These are phyloP conservation scores for Aureobasidium uvarum DNA, from an alignment of 2,329 filamentous ascomycete genomes.

Conservation along the genomic window DNA sequence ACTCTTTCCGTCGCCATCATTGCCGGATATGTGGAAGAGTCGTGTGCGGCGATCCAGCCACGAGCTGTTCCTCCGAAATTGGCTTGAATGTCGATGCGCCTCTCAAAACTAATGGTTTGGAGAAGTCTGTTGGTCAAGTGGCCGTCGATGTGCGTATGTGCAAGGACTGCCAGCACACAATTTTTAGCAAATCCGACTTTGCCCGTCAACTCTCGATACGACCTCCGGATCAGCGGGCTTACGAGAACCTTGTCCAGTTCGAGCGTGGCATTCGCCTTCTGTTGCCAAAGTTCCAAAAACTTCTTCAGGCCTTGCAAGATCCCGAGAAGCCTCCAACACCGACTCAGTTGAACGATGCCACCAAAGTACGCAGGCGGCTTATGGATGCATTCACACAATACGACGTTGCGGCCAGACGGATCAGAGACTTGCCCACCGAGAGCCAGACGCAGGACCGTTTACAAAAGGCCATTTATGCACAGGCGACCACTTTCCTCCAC, in stretches of 20 bases:
- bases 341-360: constrained; percentile 76
- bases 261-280: constrained; percentile 80
- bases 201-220: constrained; percentile 64
- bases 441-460: constrained; percentile 70
- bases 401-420: constrained; percentile 73
- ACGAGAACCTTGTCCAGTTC: constrained; percentile 81
- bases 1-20: constrained; percentile 90
- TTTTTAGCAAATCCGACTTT: constrained; percentile 77
- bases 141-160: constrained; percentile 87
- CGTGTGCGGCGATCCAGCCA: constrained; percentile 83
- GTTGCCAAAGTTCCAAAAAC: constrained; percentile 78
- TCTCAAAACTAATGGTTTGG: constrained; percentile 39
- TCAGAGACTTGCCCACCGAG: constrained; percentile 73
- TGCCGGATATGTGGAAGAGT: constrained; percentile 91
- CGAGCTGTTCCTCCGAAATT: constrained; percentile 80
- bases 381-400: constrained; percentile 90
- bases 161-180: constrained; percentile 73
- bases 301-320: constrained; percentile 71
- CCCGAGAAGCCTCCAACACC: constrained; percentile 63
- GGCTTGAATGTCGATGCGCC: constrained; percentile 68
- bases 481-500: constrained; percentile 80
- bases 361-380: constrained; percentile 83
- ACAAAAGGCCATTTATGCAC: constrained; percentile 77
- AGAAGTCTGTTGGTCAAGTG: constrained; percentile 54
- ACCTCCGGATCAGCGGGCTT: constrained; percentile 73